A percentile compares a stretch with the other conserved stretches of the same genome.
These are phyloP conservation scores for Aureobasidium mangrovei DNA, from an alignment of 2,329 filamentous ascomycete genomes.

Conservation along the genomic window DNA sequence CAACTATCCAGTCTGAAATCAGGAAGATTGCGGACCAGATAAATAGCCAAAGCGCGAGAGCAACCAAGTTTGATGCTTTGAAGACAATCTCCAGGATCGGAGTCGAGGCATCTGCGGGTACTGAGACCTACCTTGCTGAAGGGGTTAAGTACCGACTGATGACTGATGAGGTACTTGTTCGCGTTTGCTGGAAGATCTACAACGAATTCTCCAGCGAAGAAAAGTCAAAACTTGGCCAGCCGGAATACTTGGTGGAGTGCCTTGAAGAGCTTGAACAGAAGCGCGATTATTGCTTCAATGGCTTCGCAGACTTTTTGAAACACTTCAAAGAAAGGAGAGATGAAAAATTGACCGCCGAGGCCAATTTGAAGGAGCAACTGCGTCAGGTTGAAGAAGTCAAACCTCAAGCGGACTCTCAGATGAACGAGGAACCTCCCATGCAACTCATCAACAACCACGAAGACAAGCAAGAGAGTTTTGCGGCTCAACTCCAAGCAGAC, in stretches of 20 bases:
- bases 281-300: constrained; percentile 6
- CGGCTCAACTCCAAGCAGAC: no score
- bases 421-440: not conserved
- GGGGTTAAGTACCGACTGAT: constrained; percentile 4
- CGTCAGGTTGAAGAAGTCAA: not conserved
- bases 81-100: constrained; percentile 1
- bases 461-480: no score
- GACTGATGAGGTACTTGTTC: constrained; percentile 3
- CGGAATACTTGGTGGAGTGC: not conserved
- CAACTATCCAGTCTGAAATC: not conserved
- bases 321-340: not conserved
- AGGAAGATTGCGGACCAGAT: not conserved
- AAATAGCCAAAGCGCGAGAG: not conserved
- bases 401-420: not conserved
- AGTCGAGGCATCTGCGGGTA: not conserved
- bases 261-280: not conserved
- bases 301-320: constrained; percentile 1
- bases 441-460: no score
- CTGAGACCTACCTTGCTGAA: not conserved
- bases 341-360: not conserved
- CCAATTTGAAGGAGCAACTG: not conserved
- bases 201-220: not conserved
- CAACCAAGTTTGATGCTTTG: constrained; percentile 1
- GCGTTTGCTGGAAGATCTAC: constrained; percentile 1
- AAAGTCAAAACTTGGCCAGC: not conserved